Base-by-base conservation (phyloP, 164 flowering plant species). In the Pachysandra terminalis region DNA sequence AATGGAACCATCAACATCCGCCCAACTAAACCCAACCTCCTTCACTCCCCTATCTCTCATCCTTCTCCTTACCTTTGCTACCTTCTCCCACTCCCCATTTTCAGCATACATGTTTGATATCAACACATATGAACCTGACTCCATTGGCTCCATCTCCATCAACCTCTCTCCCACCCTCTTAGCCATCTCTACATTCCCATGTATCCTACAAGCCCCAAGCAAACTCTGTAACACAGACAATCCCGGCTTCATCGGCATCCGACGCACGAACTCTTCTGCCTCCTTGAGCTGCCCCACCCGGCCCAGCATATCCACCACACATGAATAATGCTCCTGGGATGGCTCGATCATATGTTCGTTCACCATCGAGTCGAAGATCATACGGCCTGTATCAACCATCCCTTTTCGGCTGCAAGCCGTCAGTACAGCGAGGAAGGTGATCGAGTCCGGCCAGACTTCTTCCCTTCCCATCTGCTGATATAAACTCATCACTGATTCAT, bases 11-110 rank as follows among this genome's bases (percentile, higher is more conserved):
- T 73, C 81, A 63, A 76, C 85, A 74, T 95, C 98, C 59, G 82
- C 96, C 98, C 98, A 92, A 75, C 98, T 95, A 72, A 84, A 89
- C 16, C 94, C 98, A 8, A 87, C 93, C 74, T 95, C 92, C 80
- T 37, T 85, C 71, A 95, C 90, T 48, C 90, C 87, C 66, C 65
- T 81, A 19, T 74, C 76, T 77, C 88, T 85, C 98, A 95, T 95
- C 74, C 72, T 71, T 69, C 58, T 92, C 76, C 98, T 79, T 58
- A 95, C 53, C 49, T 72, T 75, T 19, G 97, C 91, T 17, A 78
- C 97, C 71, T 86, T 83, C 13, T 85, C 96, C 98, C 98, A 95
- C 32, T 85, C 79, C n/a, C 90, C 92, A 56, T 80, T 90, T 74
- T 87, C 96, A 15, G 98, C 97, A 75, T 85, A 89, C 78, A 95